Percentiles rank a stretch among this genome's conserved stretches.
Conservation (phyloP, 495 filamentous ascomycete genomes). For the Diplogelasinospora grovesii region DNA sequence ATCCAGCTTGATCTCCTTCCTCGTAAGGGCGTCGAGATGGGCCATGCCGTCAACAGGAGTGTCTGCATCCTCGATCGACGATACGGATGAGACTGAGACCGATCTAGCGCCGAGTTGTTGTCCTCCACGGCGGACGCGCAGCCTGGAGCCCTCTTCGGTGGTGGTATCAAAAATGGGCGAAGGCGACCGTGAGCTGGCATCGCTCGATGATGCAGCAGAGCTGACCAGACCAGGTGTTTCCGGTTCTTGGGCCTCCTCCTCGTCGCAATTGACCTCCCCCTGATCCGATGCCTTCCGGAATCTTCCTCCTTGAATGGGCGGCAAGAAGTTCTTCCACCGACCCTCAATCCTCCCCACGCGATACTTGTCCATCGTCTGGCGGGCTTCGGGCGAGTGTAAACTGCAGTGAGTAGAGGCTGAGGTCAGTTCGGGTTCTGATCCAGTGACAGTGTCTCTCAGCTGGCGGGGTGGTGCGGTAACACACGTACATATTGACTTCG, state of each 20-base stretch:
- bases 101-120: constrained; percentile 29
- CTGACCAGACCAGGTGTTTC: no score
- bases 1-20: constrained; percentile 68
- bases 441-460: not conserved
- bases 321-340: constrained; percentile 80
- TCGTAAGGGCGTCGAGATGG: constrained; percentile 68
- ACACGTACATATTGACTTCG: constrained; percentile 78
- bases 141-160: constrained; percentile 7
- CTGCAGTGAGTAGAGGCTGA: constrained; percentile 37
- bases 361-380: constrained; percentile 69
- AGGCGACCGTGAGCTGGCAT: constrained; percentile 42
- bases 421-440: not conserved
- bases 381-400: constrained; percentile 75
- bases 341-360: constrained; percentile 80
- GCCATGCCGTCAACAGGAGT: constrained; percentile 42
- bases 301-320: constrained; percentile 86
- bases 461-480: constrained; percentile 1
- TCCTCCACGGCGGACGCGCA: constrained; percentile 25
- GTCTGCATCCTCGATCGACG: constrained; percentile 37
- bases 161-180: constrained; percentile 63
- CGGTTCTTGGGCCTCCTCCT: constrained; percentile 36
- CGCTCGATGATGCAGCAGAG: constrained; percentile 25
- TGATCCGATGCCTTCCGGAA: constrained; percentile 51
- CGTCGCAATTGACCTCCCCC: constrained; percentile 28
- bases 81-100: constrained; percentile 32